Conservation (phyloP, 257 asterid genomes). For the Rehmannia glutinosa region DNA sequence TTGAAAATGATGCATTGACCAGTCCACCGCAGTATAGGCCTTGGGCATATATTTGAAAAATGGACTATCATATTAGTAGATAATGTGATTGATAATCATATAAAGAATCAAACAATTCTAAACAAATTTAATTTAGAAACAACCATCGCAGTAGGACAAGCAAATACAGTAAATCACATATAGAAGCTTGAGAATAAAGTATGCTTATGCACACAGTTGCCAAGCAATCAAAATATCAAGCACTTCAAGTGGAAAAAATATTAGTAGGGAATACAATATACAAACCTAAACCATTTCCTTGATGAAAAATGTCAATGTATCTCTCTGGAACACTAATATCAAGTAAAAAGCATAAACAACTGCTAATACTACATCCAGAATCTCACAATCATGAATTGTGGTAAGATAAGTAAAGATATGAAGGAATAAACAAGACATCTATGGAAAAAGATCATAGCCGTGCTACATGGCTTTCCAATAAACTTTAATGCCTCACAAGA, state of each 20-base stretch:
- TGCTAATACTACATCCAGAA: neutral
- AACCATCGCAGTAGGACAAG: neutral
- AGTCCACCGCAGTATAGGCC: constrained; percentile 79
- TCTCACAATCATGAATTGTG: neutral
- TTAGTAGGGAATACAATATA: constrained; percentile 1
- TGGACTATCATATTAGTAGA: constrained; percentile 24
- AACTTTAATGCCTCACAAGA: neutral
- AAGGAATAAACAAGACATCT: neutral
- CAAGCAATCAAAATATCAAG: neutral
- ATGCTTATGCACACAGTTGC: constrained; percentile 2
- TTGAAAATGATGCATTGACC: constrained; percentile 73
- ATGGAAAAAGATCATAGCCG: neutral
- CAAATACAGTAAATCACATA: constrained; percentile 1
- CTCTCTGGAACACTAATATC: neutral
- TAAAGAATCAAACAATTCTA: neutral
- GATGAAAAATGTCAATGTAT: constrained; percentile 5
- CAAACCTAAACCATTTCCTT: neutral
- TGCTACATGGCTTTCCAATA: constrained; percentile 1
- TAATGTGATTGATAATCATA: neutral
- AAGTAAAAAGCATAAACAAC: neutral
- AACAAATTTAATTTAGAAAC: constrained; percentile 3
- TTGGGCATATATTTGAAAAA: constrained; percentile 31
- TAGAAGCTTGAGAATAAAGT: constrained; percentile 5
- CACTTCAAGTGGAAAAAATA: constrained; percentile 5
- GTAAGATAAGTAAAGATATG: neutral